Percentiles rank a stretch among this genome's conserved stretches.
Conservation (phyloP, 805 yeast genomes). For the Yarrowia deformans region DNA sequence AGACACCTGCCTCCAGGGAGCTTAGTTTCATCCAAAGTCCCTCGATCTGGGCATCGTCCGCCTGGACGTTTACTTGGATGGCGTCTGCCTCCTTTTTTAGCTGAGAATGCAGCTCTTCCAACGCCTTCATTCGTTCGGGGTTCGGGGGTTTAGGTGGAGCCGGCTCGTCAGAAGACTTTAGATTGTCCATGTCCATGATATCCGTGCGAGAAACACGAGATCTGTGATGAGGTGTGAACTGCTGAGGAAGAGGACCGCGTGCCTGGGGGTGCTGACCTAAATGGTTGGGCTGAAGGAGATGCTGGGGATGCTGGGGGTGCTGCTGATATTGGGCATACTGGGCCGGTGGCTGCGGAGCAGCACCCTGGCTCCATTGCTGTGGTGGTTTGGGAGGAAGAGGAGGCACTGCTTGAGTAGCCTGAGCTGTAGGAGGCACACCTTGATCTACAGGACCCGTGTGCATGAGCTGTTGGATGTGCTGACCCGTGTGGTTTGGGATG, state of each 20-base stretch:
- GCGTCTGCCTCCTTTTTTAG: conserved; percentile 46
- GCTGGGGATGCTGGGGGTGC: conserved; percentile 3
- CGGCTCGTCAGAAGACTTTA: conserved; percentile 36
- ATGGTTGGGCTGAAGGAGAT: background rate
- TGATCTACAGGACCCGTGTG: background rate
- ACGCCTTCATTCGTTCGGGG: conserved; percentile 50
- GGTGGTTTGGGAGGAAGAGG: conserved; percentile 32
- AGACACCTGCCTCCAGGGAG: conserved; percentile 49
- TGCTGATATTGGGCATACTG: conserved; percentile 12
- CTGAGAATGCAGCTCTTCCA: conserved; percentile 44
- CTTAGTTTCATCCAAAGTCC: conserved; percentile 53
- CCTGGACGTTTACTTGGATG: conserved; percentile 45
- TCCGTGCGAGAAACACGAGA: conserved; percentile 30
- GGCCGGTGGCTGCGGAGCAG: background rate
- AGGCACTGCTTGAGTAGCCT: conserved; percentile 4
- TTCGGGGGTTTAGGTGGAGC: conserved; percentile 54
- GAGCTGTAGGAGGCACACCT: background rate
- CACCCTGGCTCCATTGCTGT: conserved; percentile 16
- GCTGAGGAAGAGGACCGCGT: conserved; percentile 11
- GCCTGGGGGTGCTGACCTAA: background rate
- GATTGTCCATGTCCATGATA: conserved; percentile 42
- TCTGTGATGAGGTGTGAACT: conserved; percentile 14
- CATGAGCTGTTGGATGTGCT: background rate
- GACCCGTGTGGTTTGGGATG: background rate
- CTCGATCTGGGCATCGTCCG: conserved; percentile 47